Base-by-base conservation (phyloP, 768 basidiomycete genomes). In the Termitomyces sp. region DNA sequence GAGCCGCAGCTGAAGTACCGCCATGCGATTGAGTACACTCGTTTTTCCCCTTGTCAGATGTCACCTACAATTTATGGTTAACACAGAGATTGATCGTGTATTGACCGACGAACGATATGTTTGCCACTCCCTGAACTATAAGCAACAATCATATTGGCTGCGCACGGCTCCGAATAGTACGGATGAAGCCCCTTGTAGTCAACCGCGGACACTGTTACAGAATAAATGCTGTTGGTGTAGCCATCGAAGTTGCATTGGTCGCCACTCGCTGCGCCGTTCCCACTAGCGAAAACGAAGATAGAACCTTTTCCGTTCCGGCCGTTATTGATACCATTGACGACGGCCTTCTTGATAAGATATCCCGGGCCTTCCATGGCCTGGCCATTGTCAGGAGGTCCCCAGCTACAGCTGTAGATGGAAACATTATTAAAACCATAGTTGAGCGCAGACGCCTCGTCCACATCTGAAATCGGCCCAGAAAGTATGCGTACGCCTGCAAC, bases 211-310 rank as follows among this genome's bases (percentile, higher is more conserved):
- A 99, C 93, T 0, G 97, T 99, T 43, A 99, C 85, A 7, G 91
- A 92, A 72, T 92, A 98, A 58, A 98, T 95, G 65, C 90, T 92
- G 69, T 99, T 99, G 13, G 97, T 99, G 70, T 99, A 99, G 7
- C 97, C 97, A 64, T 98, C 96, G 67, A 99, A 98, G 70, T 99
- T 99, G 77, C 97, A 99, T 70, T 98, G 96, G 67, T 99, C 97
- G 18, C 90, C 92, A 55, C 81, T 80, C 8, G 81, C 81, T 31
- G 93, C 97, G 8, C 97, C 97, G 68, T 99, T 99, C 0, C 97
- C 97, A 54, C 92, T 94, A 4, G 97, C 97, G 67, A 98, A 99
- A 27, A 99, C 97, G 63, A 90, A 98, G 59, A 99, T 79, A 32
- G 90, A 93, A 1, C 97, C 97, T 67, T 91, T 93, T 24, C 94